Percentiles rank a stretch among this genome's conserved stretches.
These are phyloP conservation scores for Malus asiatica DNA, from an alignment of 306 rosid genomes.

Conservation along the genomic window DNA sequence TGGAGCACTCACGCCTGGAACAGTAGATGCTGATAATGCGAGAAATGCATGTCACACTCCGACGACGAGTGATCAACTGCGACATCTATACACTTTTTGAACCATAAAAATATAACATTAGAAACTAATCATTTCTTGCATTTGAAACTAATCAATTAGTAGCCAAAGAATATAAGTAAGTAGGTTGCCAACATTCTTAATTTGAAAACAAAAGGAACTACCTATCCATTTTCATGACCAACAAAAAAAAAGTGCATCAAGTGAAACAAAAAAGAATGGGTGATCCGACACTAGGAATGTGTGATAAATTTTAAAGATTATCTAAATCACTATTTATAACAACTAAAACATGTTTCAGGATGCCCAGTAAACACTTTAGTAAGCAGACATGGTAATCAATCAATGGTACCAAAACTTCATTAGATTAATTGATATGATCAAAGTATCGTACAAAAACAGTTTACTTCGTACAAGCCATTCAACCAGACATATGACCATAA, in stretches of 20 bases:
- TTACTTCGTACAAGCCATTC: neutral
- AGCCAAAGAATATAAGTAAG: neutral
- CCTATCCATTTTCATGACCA: neutral
- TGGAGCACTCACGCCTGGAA: too few relatives aligned
- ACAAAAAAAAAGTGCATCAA: neutral
- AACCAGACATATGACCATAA: neutral
- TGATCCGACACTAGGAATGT: neutral
- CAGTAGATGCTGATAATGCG: too few relatives aligned
- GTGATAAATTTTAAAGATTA: neutral
- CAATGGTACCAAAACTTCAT: neutral
- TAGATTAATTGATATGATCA: neutral
- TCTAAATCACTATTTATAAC: neutral
- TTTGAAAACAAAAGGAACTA: neutral
- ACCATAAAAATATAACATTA: too few relatives aligned
- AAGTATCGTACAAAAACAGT: neutral
- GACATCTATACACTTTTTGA: too few relatives aligned
- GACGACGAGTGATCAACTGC: too few relatives aligned
- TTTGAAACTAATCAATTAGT: too few relatives aligned
- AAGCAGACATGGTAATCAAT: neutral
- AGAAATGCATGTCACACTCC: too few relatives aligned
- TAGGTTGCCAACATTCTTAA: neutral
- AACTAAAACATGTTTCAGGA: neutral
- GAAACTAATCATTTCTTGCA: too few relatives aligned
- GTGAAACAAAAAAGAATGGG: neutral
- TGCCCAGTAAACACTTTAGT: neutral